A percentile compares a stretch with the other conserved stretches of the same genome.
Conservation (phyloP, 164 flowering plant species). For the Magnolia officinalis region DNA sequence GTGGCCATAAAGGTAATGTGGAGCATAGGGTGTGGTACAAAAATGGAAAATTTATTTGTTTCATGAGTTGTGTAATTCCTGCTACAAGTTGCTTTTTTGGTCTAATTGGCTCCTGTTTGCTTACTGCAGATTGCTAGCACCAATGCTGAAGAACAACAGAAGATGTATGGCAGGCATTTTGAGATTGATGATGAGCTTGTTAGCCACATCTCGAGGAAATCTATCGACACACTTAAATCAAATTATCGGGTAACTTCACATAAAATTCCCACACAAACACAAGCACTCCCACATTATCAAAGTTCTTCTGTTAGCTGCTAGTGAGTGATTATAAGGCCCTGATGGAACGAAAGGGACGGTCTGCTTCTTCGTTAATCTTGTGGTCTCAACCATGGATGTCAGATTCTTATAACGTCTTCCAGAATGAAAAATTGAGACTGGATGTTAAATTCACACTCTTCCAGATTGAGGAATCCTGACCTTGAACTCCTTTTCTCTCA, state of each 20-base stretch:
- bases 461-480: too few relatives aligned
- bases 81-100: background rate
- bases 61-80: background rate
- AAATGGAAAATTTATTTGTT: background rate
- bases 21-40: background rate
- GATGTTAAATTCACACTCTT: too few relatives aligned
- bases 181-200: slow-evolving; percentile 88
- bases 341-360: too few relatives aligned
- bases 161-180: slow-evolving; percentile 91
- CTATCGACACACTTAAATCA: slow-evolving; percentile 75
- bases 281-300: background rate
- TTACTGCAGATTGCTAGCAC: slow-evolving; percentile 55
- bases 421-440: too few relatives aligned
- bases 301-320: background rate
- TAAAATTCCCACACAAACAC: background rate
- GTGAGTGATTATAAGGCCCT: background rate
- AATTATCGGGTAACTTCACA: slow-evolving; percentile 55
- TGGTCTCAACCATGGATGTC: too few relatives aligned
- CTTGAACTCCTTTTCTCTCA: too few relatives aligned
- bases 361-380: too few relatives aligned
- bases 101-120: background rate
- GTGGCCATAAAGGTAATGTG: slow-evolving; percentile 90
- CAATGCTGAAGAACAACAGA: slow-evolving; percentile 83
- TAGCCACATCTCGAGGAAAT: slow-evolving; percentile 75
- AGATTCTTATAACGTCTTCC: too few relatives aligned